Conservation (phyloP, 176 grass and related monocot species). For the Juncus effusus region DNA sequence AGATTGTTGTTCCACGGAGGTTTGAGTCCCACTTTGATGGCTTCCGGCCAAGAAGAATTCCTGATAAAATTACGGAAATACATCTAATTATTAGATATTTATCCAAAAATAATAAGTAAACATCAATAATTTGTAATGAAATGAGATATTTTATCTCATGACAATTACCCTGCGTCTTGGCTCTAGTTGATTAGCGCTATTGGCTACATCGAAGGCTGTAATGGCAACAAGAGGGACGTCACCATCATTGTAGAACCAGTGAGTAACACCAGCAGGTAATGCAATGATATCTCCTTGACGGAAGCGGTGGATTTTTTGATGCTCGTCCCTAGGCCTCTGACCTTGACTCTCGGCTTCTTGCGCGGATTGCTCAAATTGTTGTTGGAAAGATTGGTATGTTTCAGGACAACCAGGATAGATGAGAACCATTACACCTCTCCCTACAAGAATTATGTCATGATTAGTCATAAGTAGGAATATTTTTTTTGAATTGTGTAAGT, state of each 20-base stretch:
- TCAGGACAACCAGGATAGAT: no score
- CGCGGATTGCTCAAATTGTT: neutral
- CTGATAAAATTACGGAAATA: conserved; percentile 7
- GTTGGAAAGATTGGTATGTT: no score
- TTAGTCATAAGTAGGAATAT: no score
- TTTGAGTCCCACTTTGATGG: conserved; percentile 9
- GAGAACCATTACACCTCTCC: conserved; percentile 19
- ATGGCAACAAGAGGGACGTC: neutral
- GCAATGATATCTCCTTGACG: no score
- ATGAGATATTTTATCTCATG: no score
- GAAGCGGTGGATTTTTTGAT: no score
- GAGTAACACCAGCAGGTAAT: no score
- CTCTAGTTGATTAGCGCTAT: conserved; percentile 36
- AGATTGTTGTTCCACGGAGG: neutral
- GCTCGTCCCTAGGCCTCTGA: conserved; percentile 17
- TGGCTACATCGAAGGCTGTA: conserved; percentile 26
- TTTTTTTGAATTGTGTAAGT: no score
- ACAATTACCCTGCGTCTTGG: conserved; percentile 24
- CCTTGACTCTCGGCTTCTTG: conserved; percentile 4
- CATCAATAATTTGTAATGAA: neutral
- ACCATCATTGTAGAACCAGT: no score
- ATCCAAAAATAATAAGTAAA: neutral
- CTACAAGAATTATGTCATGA: neutral
- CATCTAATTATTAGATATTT: neutral
- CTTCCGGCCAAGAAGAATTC: conserved; percentile 41